Conservation (phyloP, 495 filamentous ascomycete genomes). For the Jackrogersella minutella region DNA sequence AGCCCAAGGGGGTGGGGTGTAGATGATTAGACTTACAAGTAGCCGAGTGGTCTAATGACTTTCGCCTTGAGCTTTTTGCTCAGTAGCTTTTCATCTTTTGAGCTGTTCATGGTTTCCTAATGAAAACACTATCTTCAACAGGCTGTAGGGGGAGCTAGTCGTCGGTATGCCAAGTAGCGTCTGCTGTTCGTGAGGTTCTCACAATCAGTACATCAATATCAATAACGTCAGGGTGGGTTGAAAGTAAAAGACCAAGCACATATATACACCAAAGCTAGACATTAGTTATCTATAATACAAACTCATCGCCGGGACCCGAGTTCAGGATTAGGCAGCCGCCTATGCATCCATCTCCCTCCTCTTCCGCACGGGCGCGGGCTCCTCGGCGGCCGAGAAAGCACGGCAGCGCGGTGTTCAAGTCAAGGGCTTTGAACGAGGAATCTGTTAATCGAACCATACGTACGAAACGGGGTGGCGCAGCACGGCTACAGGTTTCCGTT, state of each 20-base stretch:
- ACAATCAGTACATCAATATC: no score
- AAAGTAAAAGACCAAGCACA: no score
- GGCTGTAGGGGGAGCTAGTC: no score
- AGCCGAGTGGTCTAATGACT: slow-evolving; percentile 23
- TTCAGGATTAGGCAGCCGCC: background rate
- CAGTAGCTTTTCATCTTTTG: background rate
- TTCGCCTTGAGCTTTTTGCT: slow-evolving; percentile 14
- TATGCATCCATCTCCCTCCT: background rate
- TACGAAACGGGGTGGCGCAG: slow-evolving; percentile 10
- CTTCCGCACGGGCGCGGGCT: background rate
- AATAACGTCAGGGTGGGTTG: no score
- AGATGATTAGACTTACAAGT: slow-evolving; percentile 13
- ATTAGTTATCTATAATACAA: background rate
- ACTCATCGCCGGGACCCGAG: background rate
- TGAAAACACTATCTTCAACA: no score
- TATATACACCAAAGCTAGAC: background rate
- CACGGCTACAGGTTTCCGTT: background rate
- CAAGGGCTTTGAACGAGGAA: background rate
- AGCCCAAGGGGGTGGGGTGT: no score
- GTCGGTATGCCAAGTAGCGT: background rate
- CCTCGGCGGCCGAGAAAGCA: slow-evolving; percentile 23
- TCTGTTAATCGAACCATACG: background rate
- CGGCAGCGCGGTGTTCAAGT: background rate
- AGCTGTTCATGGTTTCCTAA: background rate
- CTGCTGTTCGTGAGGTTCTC: background rate